A percentile compares a stretch with the other conserved stretches of the same genome.
Evolutionary conservation across 2,329 filamentous ascomycete species (phyloP).

Genomic region (Thermothelomyces thermophilus): DNA sequence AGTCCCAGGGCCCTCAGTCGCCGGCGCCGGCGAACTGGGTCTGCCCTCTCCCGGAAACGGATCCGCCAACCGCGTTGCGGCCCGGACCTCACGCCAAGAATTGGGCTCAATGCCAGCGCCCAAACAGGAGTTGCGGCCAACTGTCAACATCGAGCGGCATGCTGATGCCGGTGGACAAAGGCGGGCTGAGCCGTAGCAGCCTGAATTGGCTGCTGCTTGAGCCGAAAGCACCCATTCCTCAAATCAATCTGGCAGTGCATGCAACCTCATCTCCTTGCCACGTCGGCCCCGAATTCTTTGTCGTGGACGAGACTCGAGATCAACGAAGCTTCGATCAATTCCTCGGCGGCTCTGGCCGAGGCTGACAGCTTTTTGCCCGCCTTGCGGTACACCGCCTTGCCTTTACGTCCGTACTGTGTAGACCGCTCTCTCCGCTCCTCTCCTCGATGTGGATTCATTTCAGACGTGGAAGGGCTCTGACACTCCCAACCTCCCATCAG

Average conservation of each 20-base stretch:
- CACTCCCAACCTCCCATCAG: background rate
- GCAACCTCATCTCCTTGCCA: slow-evolving; percentile 13
- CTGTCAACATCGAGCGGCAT: background rate
- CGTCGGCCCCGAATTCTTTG: too few species aligned
- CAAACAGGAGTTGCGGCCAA: slow-evolving; percentile 1
- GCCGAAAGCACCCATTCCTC: background rate
- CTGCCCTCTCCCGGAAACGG: background rate
- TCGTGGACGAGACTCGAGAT: too few species aligned
- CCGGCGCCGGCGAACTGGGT: slow-evolving; percentile 15
- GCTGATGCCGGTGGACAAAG: slow-evolving; percentile 1
- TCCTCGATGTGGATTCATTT: background rate
- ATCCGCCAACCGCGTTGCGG: slow-evolving; percentile 18
- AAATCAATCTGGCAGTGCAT: slow-evolving; percentile 1
- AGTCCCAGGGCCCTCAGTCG: background rate
- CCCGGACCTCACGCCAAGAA: slow-evolving; percentile 19
- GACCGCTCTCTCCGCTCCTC: background rate
- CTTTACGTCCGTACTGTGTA: too few species aligned
- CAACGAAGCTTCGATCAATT: background rate
- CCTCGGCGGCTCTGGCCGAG: background rate
- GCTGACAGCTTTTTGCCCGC: slow-evolving; percentile 1
- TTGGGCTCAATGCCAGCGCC: slow-evolving; percentile 17
- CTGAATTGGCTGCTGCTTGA: slow-evolving; percentile 5
- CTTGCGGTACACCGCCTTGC: slow-evolving; percentile 5
- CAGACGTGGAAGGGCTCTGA: background rate
- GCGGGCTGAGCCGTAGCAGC: slow-evolving; percentile 5